Conservation (phyloP, 2,329 filamentous ascomycete genomes). For the Diaporthe destruens region DNA sequence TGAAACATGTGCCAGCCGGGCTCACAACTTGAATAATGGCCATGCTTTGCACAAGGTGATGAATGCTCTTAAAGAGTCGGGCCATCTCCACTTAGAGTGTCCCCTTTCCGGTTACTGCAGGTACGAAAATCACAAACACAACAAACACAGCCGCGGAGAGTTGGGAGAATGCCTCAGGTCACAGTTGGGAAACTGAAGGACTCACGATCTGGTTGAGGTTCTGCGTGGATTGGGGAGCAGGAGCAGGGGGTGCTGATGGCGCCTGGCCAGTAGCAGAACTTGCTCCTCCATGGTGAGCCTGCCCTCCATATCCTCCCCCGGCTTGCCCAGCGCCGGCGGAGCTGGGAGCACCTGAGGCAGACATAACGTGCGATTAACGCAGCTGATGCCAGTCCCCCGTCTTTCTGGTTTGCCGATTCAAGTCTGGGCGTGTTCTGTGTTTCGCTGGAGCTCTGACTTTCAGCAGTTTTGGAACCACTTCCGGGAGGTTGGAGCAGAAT, state of each 20-base stretch:
- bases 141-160: not conserved
- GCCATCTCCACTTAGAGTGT: not conserved
- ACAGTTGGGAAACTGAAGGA: slow-evolving; percentile 46
- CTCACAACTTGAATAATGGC: not conserved
- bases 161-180: not conserved
- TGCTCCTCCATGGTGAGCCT: slow-evolving; percentile 38
- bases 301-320: slow-evolving; percentile 39
- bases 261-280: slow-evolving; percentile 16
- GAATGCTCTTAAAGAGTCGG: not conserved
- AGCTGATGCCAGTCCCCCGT: not conserved
- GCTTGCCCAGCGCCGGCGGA: slow-evolving; percentile 35
- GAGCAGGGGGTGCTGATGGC: slow-evolving; percentile 56
- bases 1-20: not conserved
- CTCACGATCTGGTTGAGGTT: slow-evolving; percentile 97
- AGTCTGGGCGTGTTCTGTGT: not conserved
- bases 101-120: not conserved
- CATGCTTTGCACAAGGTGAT: too few species aligned
- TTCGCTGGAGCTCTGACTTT: not conserved
- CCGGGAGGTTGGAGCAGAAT: not conserved
- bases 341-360: slow-evolving; percentile 23
- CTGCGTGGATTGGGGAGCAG: slow-evolving; percentile 89
- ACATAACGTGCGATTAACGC: slow-evolving; percentile 26
- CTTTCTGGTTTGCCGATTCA: not conserved
- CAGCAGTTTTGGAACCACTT: not conserved
- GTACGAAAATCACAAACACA: too few species aligned